These are phyloP conservation scores for Russula olivacea DNA, from an alignment of 768 basidiomycete species.

Conservation along the genomic window DNA sequence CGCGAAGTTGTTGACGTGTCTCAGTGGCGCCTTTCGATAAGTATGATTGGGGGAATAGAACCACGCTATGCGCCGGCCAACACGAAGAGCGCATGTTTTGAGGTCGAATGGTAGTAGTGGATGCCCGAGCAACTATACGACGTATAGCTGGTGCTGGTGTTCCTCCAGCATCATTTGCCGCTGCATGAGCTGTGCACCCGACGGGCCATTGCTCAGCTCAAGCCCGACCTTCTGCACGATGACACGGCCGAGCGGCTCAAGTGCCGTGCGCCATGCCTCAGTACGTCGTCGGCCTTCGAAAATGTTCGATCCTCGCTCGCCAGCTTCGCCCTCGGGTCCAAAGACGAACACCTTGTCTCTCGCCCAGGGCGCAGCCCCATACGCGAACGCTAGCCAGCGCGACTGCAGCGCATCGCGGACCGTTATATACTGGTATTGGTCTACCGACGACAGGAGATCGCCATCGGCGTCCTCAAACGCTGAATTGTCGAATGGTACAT, in stretches of 20 bases:
- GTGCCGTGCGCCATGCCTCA: constrained; percentile 54
- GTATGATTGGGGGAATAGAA: too few species aligned
- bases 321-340: constrained; percentile 76
- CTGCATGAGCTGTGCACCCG: constrained; percentile 25
- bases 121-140: neutral
- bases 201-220: constrained; percentile 68
- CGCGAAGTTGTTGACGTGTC: neutral
- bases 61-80: too few species aligned
- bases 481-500: constrained; percentile 34
- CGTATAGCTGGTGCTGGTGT: neutral
- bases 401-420: constrained; percentile 69
- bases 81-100: too few species aligned
- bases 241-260: constrained; percentile 61
- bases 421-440: constrained; percentile 58
- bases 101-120: too few species aligned
- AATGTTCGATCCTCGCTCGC: constrained; percentile 58
- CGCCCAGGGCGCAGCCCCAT: constrained; percentile 68
- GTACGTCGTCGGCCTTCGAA: constrained; percentile 61
- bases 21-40: too few species aligned
- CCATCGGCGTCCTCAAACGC: constrained; percentile 28
- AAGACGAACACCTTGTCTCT: constrained; percentile 70
- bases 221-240: constrained; percentile 68
- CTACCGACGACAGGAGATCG: constrained; percentile 59
- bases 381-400: constrained; percentile 68
- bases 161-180: neutral